Base-by-base conservation (phyloP, 257 asterid species). In the Coffea canephora region DNA sequence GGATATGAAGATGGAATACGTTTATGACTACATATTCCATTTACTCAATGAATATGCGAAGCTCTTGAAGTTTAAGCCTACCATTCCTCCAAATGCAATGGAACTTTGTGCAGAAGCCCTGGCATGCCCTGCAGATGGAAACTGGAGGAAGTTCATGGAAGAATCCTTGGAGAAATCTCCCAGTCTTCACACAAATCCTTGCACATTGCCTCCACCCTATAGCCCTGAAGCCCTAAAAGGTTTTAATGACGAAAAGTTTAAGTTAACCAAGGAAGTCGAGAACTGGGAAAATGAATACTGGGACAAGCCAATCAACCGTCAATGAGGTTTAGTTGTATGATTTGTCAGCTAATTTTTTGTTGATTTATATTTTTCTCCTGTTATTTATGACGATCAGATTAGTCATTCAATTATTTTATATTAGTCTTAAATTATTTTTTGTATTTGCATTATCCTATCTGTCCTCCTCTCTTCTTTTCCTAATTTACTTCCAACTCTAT, bases 1-100 rank as follows among this genome's bases (percentile, higher is more conserved):
- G 13, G 95, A 89, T 50, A 15, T 91, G 87, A 95, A 83, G 75
- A 93, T 95, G 93, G 98, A 95, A 75, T 83, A 88, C 41, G 87
- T 95, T 23, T 93, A 84, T 13, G 98, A 93, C 74, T 95, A 95
- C 76, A 93, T 93, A 59, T 89, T 93, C 70, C 97, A 95, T 84
- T 82, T 95, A 61, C 46, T 95, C 31, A 91, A 82, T 57, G 96
- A 91, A 77, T 95, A 95, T 36, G 93, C 90, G n/a, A 91, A 89
- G 86, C 91, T 93, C 71, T 68, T 90, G 80, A 91, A 78, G 74
- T 95, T 88, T 85, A 86, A 86, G 79, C 97, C 99, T 11, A 18
- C 34, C 1, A 11, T 95, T 80, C 90, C 97, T 62, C 84, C 79
- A 11, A 78, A 86, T 21, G 97, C 94, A 16, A 61, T 43, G 5